Base-by-base conservation (phyloP, 345 rosid genomes). In the Arabidopsis suecica region DNA sequence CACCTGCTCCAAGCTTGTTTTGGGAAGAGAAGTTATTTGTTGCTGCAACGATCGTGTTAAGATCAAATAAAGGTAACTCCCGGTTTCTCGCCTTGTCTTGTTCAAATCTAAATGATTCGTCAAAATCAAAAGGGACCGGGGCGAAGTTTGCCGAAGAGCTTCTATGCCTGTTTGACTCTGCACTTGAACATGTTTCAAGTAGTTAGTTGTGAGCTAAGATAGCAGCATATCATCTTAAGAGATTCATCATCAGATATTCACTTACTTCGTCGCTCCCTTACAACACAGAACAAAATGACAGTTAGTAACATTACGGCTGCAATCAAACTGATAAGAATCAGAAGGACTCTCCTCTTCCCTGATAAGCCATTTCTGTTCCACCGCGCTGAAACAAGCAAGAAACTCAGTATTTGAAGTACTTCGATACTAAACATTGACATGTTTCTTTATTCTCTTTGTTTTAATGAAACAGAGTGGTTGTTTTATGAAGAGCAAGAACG, bases 1-100 rank as follows among this genome's bases (percentile, higher is more conserved):
- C 92, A 67, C 92, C 92, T 55, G 77, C 75, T 66, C 96, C 92
- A 36, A 89, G 95, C 79, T 84, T 87, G 68, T 85, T 86, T 16
- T 71, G 61, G 12, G 61, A 4, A 41, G 86, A 85, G 79, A 89
- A 89, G 76, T 82, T 78, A 56, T 79, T n/a, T 0, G 95, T 89
- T 3, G 92, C 91, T 16, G 71, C 65, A 23, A 75, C 80, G 14
- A 87, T 81, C 11, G 63, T 60, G 77, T 67, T 68, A 0, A 85
- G 65, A 63, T 79, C 84, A 65, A 86, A 88, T 23, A 74, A 58
- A 20, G 89, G 86, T 53, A 86, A 73, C 75, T 86, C 88, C 61
- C 81, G n/a, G 34, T 47, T 50, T 34, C 70, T 64, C 14, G 47
- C 44, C 40, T 68, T 65, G 32, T 82, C 80, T 12, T 76, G 83